phyloP scores from a whole-genome alignment of 805 yeast species.

The Sugiyamaella marilandica region DNA sequence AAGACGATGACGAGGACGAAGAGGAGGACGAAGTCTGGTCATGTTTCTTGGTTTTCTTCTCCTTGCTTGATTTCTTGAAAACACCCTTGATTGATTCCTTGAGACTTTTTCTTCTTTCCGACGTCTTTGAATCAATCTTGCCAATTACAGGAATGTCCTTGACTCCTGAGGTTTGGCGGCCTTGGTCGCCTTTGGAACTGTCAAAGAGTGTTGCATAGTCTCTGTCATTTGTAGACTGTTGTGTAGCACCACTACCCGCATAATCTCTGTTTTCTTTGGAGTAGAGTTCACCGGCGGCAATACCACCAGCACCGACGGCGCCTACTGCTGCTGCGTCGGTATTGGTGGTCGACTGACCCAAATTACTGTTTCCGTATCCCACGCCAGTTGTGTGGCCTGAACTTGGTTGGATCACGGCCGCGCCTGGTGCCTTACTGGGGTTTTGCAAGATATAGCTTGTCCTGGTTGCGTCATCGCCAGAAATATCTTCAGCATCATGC shows the following conservation, averaged over 20 bases:
- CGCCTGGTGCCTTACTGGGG: too few relatives aligned
- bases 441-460: too few relatives aligned
- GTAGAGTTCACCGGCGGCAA: not conserved
- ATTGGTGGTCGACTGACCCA: too few relatives aligned
- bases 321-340: not conserved
- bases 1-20: too few relatives aligned
- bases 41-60: not conserved
- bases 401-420: too few relatives aligned
- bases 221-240: not conserved
- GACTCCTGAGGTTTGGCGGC: not conserved
- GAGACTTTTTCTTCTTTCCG: slow-evolving; percentile 7
- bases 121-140: not conserved
- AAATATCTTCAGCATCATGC: too few relatives aligned
- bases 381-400: too few relatives aligned
- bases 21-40: not conserved
- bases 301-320: not conserved
- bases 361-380: too few relatives aligned
- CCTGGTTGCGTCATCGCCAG: too few relatives aligned
- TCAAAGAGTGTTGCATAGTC: too few relatives aligned
- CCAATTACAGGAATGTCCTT: slow-evolving; percentile 3
- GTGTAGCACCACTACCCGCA: not conserved
- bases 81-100: slow-evolving; percentile 12
- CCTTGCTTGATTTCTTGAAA: not conserved
- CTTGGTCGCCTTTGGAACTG: too few relatives aligned
- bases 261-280: not conserved